Conservation (phyloP, 352 stramenopile genomes). For the Phytophthora melonis region DNA sequence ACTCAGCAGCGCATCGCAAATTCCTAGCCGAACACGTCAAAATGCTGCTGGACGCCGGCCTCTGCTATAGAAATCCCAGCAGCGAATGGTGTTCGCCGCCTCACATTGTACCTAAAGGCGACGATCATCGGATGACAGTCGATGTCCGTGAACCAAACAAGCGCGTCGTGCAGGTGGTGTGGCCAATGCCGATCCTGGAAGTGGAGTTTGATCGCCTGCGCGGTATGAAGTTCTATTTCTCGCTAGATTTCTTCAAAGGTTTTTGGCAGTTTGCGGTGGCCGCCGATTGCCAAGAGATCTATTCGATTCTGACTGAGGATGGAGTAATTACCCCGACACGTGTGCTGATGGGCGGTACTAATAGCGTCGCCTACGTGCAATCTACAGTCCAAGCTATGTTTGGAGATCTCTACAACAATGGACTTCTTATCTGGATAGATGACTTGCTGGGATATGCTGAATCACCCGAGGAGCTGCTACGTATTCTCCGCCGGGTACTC, state of each 20-base stretch:
- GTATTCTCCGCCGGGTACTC: no score
- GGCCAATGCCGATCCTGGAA: not conserved
- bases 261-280: constrained; percentile 30
- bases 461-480: no score
- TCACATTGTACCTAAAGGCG: not conserved
- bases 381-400: constrained; percentile 25
- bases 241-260: constrained; percentile 19
- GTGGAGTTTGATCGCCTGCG: not conserved
- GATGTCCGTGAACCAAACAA: not conserved
- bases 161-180: not conserved
- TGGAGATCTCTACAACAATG: constrained; percentile 8
- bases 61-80: not conserved
- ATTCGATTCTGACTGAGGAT: constrained; percentile 25
- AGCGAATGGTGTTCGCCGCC: not conserved
- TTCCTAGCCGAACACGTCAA: not conserved
- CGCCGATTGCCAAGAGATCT: constrained; percentile 11
- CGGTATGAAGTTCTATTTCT: not conserved
- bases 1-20: not conserved
- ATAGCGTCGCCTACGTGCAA: constrained; percentile 25
- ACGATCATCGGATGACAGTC: not conserved
- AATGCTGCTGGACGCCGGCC: not conserved
- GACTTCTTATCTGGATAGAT: no score
- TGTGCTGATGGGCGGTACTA: constrained; percentile 20
- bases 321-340: constrained; percentile 18
- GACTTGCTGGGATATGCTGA: no score